Percentiles rank a stretch among this genome's conserved stretches.
Conservation (phyloP, 352 stramenopile genomes). For the Hyaloperonospora arabidopsidis region DNA sequence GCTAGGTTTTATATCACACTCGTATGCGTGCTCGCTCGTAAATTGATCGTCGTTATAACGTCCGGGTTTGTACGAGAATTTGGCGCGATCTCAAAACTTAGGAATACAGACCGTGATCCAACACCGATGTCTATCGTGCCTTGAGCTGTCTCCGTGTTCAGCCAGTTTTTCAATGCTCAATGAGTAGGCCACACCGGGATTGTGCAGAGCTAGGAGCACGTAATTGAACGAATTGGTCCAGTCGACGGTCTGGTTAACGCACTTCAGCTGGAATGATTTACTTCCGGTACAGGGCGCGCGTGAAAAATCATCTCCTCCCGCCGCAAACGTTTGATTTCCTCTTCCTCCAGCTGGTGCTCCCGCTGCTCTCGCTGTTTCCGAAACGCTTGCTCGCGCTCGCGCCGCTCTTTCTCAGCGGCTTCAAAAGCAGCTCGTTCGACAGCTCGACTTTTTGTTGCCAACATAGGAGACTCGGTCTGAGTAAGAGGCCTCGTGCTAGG, state of each 20-base stretch:
- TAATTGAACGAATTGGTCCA: conserved; percentile 45
- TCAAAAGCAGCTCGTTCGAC: conserved; percentile 61
- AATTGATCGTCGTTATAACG: conserved; percentile 11
- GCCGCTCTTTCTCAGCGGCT: conserved; percentile 58
- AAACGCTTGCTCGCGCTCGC: conserved; percentile 53
- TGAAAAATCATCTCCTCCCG: conserved; percentile 72
- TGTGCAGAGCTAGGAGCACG: conserved; percentile 22
- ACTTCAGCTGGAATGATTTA: conserved; percentile 47
- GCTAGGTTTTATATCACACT: no score
- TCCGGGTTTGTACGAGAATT: conserved; percentile 24
- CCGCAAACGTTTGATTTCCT: conserved; percentile 62
- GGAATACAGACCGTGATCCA: conserved; percentile 5
- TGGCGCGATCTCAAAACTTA: conserved; percentile 9
- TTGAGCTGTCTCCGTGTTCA: conserved; percentile 7
- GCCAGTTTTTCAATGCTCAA: conserved; percentile 5
- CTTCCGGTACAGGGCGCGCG: conserved; percentile 45
- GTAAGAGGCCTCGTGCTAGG: conserved; percentile 37
- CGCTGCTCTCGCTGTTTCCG: conserved; percentile 46
- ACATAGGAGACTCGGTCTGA: conserved; percentile 39
- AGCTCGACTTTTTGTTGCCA: conserved; percentile 55
- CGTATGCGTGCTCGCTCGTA: conserved; percentile 5
- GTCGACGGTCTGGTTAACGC: conserved; percentile 39
- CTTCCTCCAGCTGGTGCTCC: conserved; percentile 40
- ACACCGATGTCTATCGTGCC: background rate
- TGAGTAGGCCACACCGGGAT: background rate